Evolutionary conservation across 2,329 filamentous ascomycete genomes (phyloP).

Genomic region (Ascochyta pisi): DNA sequence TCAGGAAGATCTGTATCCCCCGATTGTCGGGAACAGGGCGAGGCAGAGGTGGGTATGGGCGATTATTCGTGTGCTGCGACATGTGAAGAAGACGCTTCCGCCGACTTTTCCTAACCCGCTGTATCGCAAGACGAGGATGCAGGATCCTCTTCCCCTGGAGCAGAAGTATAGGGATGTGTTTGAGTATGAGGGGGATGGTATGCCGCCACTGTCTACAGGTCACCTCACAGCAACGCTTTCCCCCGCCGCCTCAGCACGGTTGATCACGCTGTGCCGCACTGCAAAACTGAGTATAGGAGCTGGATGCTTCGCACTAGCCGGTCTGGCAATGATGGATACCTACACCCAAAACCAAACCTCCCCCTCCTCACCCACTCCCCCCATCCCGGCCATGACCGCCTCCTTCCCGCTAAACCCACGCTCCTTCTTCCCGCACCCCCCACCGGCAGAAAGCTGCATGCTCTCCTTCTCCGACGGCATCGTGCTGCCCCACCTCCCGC

Average conservation of each 20-base stretch:
- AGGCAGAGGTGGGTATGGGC: slow-evolving; percentile 57
- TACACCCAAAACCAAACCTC: slow-evolving; percentile 45
- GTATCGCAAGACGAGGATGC: slow-evolving; percentile 28
- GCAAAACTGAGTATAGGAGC: slow-evolving; percentile 52
- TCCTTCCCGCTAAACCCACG: slow-evolving; percentile 58
- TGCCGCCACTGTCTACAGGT: slow-evolving; percentile 49
- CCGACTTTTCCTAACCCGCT: slow-evolving; percentile 54
- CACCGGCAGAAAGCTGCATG: slow-evolving; percentile 55
- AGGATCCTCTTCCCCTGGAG: slow-evolving; percentile 29
- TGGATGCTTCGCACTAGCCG: slow-evolving; percentile 55
- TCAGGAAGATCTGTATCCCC: slow-evolving; percentile 57
- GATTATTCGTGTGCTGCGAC: slow-evolving; percentile 53
- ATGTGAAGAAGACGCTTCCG: slow-evolving; percentile 50
- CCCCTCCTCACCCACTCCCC: slow-evolving; percentile 18
- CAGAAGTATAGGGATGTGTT: slow-evolving; percentile 47
- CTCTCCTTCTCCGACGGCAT: slow-evolving; percentile 57
- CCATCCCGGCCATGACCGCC: slow-evolving; percentile 50
- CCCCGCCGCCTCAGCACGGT: slow-evolving; percentile 37
- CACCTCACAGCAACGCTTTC: slow-evolving; percentile 44
- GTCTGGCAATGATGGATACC: slow-evolving; percentile 56
- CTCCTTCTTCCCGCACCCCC: slow-evolving; percentile 49
- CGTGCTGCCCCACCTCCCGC: slow-evolving; percentile 52
- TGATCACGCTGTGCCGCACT: slow-evolving; percentile 50
- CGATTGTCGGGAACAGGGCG: slow-evolving; percentile 46
- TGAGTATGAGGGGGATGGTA: slow-evolving; percentile 42